Evolutionary conservation across 495 filamentous ascomycete species (phyloP), one percentile per base, ranked within the genome.

Genomic region (Penicillium roqueforti): DNA sequence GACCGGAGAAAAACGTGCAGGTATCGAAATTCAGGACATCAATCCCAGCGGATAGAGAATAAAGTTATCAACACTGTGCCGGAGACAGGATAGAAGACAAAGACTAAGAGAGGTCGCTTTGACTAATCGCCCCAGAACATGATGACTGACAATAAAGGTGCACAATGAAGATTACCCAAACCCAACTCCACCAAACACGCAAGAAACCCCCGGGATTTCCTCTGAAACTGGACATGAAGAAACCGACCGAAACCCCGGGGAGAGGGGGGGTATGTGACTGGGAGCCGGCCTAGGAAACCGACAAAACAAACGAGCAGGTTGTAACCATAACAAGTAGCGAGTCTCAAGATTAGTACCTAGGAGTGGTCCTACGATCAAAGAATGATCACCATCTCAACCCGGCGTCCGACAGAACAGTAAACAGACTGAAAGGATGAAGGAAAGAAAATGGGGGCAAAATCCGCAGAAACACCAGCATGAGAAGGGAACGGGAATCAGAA

Each of bases 111-210:
- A 37, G 28, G 8, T 43, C 29, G 38, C 34, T 14, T 18, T 23
- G 29, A 42, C 28, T 23, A 42, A 51, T 31, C 18, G 11, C 26
- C 40, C 50, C 25, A 31, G 36, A 37, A 36, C 20, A 52, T 31
- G 49, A 52, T 41, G 41, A 19, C 14, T 32, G 26, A 25, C 37
- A 28, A 36, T 20, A 18, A n/a, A 44, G 19, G 29, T 32, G 18
- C 23, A 32, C 38, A 34, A 38, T 48, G 46, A 25, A 43, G 9
- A 52, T 44, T n/a, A 52, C 39, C 50, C 28, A 52, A 36, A 42
- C 50, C 50, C 19, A 52, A 52, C 50, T 52, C 50, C 50, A 43
- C 29, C 50, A 36, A 52, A 52, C 31, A 52, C 50, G 50, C 50
- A 37, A 45, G 22, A 52, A 36, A 18, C 29, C 28, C 39, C 50